Conservation (phyloP, 139 green algal genomes). For the Pedinophyceae sp. region DNA sequence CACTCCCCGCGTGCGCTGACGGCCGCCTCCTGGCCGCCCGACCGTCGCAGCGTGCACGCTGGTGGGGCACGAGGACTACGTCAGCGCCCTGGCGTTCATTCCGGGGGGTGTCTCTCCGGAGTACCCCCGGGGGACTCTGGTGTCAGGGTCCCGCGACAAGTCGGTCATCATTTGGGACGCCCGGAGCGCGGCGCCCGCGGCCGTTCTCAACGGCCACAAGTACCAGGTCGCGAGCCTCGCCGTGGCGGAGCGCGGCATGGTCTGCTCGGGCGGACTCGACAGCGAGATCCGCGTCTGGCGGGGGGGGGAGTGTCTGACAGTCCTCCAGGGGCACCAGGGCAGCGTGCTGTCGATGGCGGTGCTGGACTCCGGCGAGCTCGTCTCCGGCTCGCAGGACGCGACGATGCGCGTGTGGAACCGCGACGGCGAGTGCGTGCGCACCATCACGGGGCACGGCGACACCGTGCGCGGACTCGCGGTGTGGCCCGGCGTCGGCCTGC, state of each 20-base stretch:
- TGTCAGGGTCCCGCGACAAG: constrained; percentile 68
- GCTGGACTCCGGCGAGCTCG: constrained; percentile 33
- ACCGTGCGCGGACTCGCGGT: constrained; percentile 59
- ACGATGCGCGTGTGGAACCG: constrained; percentile 20
- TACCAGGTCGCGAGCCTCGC: constrained; percentile 66
- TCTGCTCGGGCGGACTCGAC: constrained; percentile 72
- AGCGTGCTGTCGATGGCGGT: constrained; percentile 56
- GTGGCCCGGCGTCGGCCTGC: constrained; percentile 59
- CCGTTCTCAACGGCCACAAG: constrained; percentile 49
- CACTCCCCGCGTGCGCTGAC: no score
- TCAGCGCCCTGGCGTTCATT: constrained; percentile 45
- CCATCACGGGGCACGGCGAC: constrained; percentile 59
- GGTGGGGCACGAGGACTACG: constrained; percentile 69
- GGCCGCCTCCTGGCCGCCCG: neutral
- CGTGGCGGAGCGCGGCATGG: constrained; percentile 29
- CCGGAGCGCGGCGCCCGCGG: constrained; percentile 9
- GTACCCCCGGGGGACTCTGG: constrained; percentile 28
- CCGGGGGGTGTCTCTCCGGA: constrained; percentile 8
- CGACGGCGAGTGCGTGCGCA: constrained; percentile 26
- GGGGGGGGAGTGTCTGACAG: constrained; percentile 17
- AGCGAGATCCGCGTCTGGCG: constrained; percentile 56
- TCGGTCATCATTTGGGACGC: constrained; percentile 70
- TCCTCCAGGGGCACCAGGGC: constrained; percentile 54
- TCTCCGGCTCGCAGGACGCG: constrained; percentile 58
- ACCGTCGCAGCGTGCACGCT: constrained; percentile 6